Percentiles rank a stretch among this genome's conserved stretches.
These are phyloP conservation scores for Kitagawia praeruptora DNA, from an alignment of 129 eudicot genomes.

Conservation along the genomic window DNA sequence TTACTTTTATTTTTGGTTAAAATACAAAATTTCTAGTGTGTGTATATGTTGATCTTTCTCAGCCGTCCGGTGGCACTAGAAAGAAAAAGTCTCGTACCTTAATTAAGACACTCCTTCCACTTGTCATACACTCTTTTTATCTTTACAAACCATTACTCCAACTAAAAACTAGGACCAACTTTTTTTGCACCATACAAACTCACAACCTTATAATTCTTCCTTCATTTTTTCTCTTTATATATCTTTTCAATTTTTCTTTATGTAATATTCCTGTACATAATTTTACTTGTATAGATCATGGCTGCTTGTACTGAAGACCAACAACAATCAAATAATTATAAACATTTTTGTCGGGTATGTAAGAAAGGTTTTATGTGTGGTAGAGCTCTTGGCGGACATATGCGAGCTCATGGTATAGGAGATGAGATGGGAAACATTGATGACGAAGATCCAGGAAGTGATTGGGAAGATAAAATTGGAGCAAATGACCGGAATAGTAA, in stretches of 20 bases:
- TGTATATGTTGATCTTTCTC: background rate
- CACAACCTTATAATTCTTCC: constrained; percentile 43
- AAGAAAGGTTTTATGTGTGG: constrained; percentile 96
- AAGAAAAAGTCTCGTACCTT: constrained; percentile 3
- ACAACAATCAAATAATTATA: constrained; percentile 11
- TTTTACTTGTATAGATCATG: background rate
- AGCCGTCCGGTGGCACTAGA: background rate
- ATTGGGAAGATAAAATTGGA: constrained; percentile 59
- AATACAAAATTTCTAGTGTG: background rate
- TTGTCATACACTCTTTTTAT: constrained; percentile 7
- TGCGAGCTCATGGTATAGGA: constrained; percentile 49
- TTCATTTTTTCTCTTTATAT: constrained; percentile 22
- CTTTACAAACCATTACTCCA: constrained; percentile 53
- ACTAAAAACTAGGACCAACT: constrained; percentile 76
- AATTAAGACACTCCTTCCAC: constrained; percentile 4
- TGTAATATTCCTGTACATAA: background rate
- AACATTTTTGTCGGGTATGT: constrained; percentile 25
- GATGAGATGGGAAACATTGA: constrained; percentile 58
- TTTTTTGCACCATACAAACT: constrained; percentile 50
- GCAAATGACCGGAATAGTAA: constrained; percentile 23
- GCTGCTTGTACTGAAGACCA: constrained; percentile 14
- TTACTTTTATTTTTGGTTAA: constrained; percentile 18
- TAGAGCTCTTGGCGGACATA: constrained; percentile 40
- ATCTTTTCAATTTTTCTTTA: background rate
- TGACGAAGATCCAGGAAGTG: constrained; percentile 59